Evolutionary conservation across 1,139 yeast genomes (phyloP).

Genomic region (Lodderomyces parapsilosis): DNA sequence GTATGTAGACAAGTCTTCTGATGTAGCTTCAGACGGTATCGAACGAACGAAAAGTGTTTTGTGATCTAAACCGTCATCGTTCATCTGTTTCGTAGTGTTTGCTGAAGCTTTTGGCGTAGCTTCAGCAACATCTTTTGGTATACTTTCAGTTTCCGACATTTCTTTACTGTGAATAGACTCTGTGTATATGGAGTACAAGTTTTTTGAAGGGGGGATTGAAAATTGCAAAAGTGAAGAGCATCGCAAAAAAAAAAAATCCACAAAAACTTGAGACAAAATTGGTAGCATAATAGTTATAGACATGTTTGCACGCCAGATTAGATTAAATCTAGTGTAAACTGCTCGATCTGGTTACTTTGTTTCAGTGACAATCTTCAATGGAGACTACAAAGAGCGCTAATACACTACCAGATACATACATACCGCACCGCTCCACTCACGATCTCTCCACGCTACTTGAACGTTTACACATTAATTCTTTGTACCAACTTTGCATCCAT

Average conservation of each 20-base stretch:
- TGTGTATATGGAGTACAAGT: neutral
- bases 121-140: slow-evolving; percentile 9
- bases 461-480: slow-evolving; percentile 34
- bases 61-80: slow-evolving; percentile 47
- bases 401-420: slow-evolving; percentile 39
- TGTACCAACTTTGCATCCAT: slow-evolving; percentile 30
- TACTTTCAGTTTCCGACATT: slow-evolving; percentile 1
- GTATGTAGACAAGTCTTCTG: slow-evolving; percentile 76
- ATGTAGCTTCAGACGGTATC: slow-evolving; percentile 76
- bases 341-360: neutral
- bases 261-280: neutral
- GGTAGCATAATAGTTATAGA: too few species aligned
- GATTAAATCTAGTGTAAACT: too few species aligned
- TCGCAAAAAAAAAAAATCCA: neutral
- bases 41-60: slow-evolving; percentile 81
- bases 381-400: slow-evolving; percentile 4
- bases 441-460: slow-evolving; percentile 23
- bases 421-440: slow-evolving; percentile 31
- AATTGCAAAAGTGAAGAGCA: neutral
- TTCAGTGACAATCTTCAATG: neutral
- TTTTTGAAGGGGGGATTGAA: neutral
- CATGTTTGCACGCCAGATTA: too few species aligned
- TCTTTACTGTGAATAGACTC: neutral
- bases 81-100: slow-evolving; percentile 3
- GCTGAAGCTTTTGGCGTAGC: neutral